Evolutionary conservation across 2,329 filamentous ascomycete genomes (phyloP), one percentile per base, ranked within the genome.

Genomic region (Talaromyces sp.): DNA sequence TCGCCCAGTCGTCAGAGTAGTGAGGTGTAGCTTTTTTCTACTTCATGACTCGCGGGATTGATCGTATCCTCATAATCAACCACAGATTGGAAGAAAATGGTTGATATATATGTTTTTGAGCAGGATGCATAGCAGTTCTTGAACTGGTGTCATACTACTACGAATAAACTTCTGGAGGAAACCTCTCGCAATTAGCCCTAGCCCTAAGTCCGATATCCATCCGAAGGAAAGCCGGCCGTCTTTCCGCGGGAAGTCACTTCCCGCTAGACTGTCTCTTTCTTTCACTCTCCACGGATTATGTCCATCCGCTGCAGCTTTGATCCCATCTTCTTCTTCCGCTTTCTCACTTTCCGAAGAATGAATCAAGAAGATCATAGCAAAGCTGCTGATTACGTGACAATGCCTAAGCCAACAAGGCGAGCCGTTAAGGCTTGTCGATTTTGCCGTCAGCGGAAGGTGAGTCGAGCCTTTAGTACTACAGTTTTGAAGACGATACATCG

Each of bases 401-500:
- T 64, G 62, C 57, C 62, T 43, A 64, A 60, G 41, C 54, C 13
- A 39, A 33, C 13, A 60, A 56, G 56, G 27, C 62, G 62, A 60
- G 62, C 62, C 56, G 39, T 60, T 10, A 64, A 64, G 56, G 62
- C 62, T 54, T 64, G 62, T 37, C 62, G 62, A 13, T 64, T 64
- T 43, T 64, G 62, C 37, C 62, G 62, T 24, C 62, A 64, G 27
- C 62, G 62, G 31, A 64, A 64, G 56, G 62, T 64, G 62, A 64
- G 62, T 31, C 24, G 24, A 19, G 52, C 13, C 24, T 45, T 45
- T 13, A 22, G 43, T 37, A 13, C 11, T 37, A 9, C 13, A 31
- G 27, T 6, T 31, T 31, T 31, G 27, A 31, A 7, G 27, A 31
- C 27, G 27, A 31, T 31, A 31, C 35, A 37, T 37, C 10, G 43